Conservation (phyloP, 2,329 filamentous ascomycete species). For the Macrophomina tecta region DNA sequence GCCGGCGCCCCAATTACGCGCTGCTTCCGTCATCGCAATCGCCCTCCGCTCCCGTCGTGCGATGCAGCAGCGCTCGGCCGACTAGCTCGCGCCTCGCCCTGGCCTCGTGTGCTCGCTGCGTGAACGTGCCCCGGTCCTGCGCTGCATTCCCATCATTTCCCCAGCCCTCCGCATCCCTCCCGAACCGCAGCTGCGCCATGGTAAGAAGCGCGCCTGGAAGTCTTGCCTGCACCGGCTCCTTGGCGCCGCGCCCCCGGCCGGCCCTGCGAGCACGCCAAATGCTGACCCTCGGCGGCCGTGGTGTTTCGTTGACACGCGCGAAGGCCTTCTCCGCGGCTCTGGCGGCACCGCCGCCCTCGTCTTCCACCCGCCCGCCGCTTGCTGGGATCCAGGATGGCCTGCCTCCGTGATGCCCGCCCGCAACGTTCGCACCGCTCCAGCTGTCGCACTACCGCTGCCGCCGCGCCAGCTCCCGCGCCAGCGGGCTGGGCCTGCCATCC, state of each 20-base stretch:
- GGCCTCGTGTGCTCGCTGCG: neutral
- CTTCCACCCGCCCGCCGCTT: neutral
- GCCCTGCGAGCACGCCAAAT: neutral
- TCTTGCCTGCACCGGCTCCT: neutral
- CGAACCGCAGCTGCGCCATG: constrained; percentile 5
- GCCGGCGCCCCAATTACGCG: constrained; percentile 25
- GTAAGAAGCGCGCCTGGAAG: neutral
- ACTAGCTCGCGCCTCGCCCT: constrained; percentile 7
- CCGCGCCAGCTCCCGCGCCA: constrained; percentile 23
- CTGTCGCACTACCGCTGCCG: constrained; percentile 15
- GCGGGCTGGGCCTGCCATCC: constrained; percentile 18
- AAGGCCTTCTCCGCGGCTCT: neutral
- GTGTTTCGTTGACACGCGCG: constrained; percentile 3
- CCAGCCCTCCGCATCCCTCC: constrained; percentile 16
- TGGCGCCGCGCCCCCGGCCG: constrained; percentile 13
- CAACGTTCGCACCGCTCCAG: constrained; percentile 7
- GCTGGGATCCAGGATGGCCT: neutral
- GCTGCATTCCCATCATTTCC: constrained; percentile 10
- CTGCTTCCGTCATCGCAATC: constrained; percentile 16
- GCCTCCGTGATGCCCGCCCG: neutral
- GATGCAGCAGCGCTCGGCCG: constrained; percentile 24
- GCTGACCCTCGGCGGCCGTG: neutral
- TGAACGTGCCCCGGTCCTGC: constrained; percentile 1
- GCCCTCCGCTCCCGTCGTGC: constrained; percentile 1
- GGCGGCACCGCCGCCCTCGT: neutral